These are phyloP conservation scores for Falciphora oryzae DNA, from an alignment of 2,329 filamentous ascomycete genomes.

Conservation along the genomic window DNA sequence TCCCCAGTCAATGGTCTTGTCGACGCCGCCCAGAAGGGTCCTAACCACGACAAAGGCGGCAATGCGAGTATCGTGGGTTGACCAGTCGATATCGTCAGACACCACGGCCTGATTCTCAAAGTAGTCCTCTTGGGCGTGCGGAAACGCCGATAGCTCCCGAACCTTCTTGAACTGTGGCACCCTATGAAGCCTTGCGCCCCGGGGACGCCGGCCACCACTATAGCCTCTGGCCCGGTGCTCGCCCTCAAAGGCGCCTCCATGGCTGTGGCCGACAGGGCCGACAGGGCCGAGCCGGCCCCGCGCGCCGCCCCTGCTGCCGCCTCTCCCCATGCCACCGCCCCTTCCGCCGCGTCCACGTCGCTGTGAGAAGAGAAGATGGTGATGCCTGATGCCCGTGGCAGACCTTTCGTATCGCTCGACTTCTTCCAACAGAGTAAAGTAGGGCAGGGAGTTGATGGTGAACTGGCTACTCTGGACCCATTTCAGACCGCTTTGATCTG, in stretches of 20 bases:
- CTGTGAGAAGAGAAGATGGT: background rate
- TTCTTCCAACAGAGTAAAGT: slow-evolving; percentile 31
- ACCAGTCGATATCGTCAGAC: slow-evolving; percentile 32
- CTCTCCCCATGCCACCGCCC: background rate
- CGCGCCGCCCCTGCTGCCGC: background rate
- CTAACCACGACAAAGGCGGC: slow-evolving; percentile 53
- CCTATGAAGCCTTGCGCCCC: slow-evolving; percentile 10
- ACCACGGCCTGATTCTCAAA: slow-evolving; percentile 24
- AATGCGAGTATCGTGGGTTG: slow-evolving; percentile 40
- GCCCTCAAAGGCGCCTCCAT: background rate
- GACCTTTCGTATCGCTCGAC: slow-evolving; percentile 9
- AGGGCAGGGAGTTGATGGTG: slow-evolving; percentile 35
- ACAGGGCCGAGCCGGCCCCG: background rate
- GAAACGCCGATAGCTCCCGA: slow-evolving; percentile 28
- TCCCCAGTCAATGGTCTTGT: slow-evolving; percentile 56
- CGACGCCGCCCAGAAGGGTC: slow-evolving; percentile 54
- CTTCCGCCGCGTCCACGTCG: too few relatives aligned
- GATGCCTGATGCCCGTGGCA: background rate
- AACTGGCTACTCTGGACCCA: slow-evolving; percentile 36
- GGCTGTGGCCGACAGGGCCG: background rate
- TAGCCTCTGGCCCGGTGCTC: background rate
- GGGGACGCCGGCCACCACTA: too few relatives aligned
- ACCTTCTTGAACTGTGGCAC: slow-evolving; percentile 22
- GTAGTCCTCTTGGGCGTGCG: slow-evolving; percentile 27
- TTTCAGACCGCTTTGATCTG: slow-evolving; percentile 17